Evolutionary conservation across 2,329 filamentous ascomycete species (phyloP).

Genomic region (Sphaerulina musiva): DNA sequence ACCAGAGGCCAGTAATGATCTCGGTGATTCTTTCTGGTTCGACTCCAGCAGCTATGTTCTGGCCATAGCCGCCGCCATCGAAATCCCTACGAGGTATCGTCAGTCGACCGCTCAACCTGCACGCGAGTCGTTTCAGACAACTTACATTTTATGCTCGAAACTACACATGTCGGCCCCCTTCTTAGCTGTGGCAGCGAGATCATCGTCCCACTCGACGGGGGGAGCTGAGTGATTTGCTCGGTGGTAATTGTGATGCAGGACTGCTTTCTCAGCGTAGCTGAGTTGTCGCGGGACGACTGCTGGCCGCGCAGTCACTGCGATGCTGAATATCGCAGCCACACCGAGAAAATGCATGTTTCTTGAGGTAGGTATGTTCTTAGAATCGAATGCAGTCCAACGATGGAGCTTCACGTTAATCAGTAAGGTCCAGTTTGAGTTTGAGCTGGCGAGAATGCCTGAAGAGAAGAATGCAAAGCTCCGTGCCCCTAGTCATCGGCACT

Average conservation of each 20-base stretch:
- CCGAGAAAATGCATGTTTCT: conserved; percentile 5
- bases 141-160: conserved; percentile 68
- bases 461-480: not conserved
- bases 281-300: conserved; percentile 1
- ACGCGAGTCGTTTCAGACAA: conserved; percentile 29
- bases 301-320: conserved; percentile 2
- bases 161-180: conserved; percentile 59
- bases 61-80: conserved; percentile 65
- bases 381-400: not conserved
- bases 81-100: not conserved
- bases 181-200: conserved; percentile 57
- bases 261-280: conserved; percentile 2
- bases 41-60: conserved; percentile 76
- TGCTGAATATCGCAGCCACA: conserved; percentile 1
- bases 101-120: not conserved
- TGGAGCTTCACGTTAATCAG: not conserved
- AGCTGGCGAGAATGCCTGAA: not conserved
- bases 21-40: conserved; percentile 51
- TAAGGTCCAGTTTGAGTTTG: not conserved
- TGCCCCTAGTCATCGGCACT: not conserved
- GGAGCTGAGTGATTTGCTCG: conserved; percentile 21
- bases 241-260: conserved; percentile 18
- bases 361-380: not conserved
- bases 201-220: conserved; percentile 58
- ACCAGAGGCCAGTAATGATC: conserved; percentile 75